These are phyloP conservation scores for Thelephora ganbajun DNA, from an alignment of 768 basidiomycete species.

Conservation along the genomic window DNA sequence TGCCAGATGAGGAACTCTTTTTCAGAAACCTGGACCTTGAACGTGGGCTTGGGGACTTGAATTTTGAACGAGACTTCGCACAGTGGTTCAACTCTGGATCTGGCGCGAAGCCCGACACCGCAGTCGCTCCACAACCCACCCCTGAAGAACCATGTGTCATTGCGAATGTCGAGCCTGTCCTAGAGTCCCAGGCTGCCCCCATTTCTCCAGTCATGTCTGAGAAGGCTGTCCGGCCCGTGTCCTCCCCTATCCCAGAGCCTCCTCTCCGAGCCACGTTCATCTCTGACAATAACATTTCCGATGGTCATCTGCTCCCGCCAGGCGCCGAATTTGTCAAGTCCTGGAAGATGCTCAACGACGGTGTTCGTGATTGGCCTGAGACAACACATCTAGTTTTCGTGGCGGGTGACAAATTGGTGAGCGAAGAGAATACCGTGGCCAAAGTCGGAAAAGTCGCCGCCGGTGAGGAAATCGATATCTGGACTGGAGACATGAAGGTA, in stretches of 20 bases:
- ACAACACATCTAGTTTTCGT: slow-evolving; percentile 56
- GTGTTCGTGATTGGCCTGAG: slow-evolving; percentile 50
- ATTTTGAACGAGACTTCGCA: not conserved
- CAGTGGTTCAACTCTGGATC: not conserved
- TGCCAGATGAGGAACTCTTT: no score
- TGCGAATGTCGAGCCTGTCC: not conserved
- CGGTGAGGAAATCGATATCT: slow-evolving; percentile 48
- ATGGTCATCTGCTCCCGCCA: slow-evolving; percentile 27
- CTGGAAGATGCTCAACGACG: slow-evolving; percentile 64
- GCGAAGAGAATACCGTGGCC: slow-evolving; percentile 18
- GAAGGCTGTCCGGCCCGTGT: not conserved
- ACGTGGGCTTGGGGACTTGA: no score
- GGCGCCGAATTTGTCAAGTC: slow-evolving; percentile 80
- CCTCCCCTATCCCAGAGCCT: not conserved
- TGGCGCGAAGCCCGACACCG: slow-evolving; percentile 4
- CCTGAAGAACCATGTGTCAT: slow-evolving; percentile 3
- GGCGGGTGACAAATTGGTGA: slow-evolving; percentile 48
- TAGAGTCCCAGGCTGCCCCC: no score
- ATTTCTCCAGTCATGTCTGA: no score
- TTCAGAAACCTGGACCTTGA: no score
- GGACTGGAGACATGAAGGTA: slow-evolving; percentile 66
- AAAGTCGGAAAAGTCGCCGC: slow-evolving; percentile 42
- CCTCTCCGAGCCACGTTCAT: not conserved
- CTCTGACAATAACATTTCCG: not conserved
- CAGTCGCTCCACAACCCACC: not conserved